Base-by-base conservation (phyloP, 768 basidiomycete genomes). In the Suillus ampliporus region DNA sequence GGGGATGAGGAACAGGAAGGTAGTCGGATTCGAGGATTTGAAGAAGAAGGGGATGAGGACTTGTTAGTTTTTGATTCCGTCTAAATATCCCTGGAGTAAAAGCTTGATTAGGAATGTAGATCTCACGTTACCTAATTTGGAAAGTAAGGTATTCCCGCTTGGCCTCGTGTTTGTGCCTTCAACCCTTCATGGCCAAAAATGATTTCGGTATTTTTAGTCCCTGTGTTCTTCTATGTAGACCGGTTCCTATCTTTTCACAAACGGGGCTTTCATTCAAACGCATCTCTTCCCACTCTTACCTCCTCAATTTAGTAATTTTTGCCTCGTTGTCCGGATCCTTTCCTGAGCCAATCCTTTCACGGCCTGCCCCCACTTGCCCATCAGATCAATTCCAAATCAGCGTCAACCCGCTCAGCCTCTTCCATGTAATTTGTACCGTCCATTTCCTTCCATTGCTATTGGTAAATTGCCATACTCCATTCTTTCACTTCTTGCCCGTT, bases 1-100 rank as follows among this genome's bases (percentile, higher is more conserved):
- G 77, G 78, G 71, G 74, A 71, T 75, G 72, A 75, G 76, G 76
- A 70, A 71, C 72, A 68, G 74, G 65, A 70, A 72, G 68, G 75
- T 70, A 67, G 71, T 68, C 67, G 73, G 76, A 72, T 65, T 61
- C 63, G 65, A 52, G 63, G 67, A 67, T 63, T 58, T 50, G 68
- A 60, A 63, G 57, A 60, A 61, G 59, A 62, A 58, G 58, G 64
- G 64, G 67, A 68, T 64, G 66, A 65, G 58, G 61, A 66, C 54
- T 61, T 60, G 38, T 37, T 61, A 61, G 65, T 52, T 53, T 70
- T 67, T 68, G 76, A 70, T 68, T 64, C 74, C 69, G 70, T 57
- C 70, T 78, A 77, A 74, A 76, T 76, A 76, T 71, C 70, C 37
- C 43, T 64, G 65, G 57, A 44, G 61, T 51, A 28, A 51, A 59